Evolutionary conservation across 345 rosid species (phyloP).

Genomic region (Hibiscus trionum): DNA sequence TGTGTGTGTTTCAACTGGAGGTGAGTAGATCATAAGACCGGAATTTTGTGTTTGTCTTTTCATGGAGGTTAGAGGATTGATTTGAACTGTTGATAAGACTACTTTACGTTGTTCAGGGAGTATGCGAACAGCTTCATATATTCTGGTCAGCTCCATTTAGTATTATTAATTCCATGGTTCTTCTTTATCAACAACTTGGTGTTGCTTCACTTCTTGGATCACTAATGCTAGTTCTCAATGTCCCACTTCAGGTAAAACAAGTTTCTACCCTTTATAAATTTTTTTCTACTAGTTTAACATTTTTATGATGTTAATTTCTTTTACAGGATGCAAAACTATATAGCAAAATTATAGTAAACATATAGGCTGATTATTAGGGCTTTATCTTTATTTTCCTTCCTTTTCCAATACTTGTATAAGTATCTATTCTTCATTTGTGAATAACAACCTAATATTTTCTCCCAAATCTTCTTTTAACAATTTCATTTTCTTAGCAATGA

Average conservation of each 20-base stretch:
- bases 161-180: conserved; percentile 63
- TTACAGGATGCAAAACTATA: no score
- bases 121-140: conserved; percentile 72
- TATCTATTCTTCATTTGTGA: no score
- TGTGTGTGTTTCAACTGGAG: neutral
- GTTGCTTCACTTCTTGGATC: conserved; percentile 86
- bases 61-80: neutral
- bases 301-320: no score
- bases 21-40: neutral
- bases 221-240: conserved; percentile 59
- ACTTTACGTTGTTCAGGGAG: conserved; percentile 48
- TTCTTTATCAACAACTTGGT: conserved; percentile 82
- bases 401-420: no score
- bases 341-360: no score
- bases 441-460: no score
- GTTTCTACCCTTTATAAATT: neutral
- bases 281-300: neutral
- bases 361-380: no score
- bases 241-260: conserved; percentile 32
- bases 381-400: no score
- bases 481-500: neutral
- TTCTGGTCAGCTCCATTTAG: conserved; percentile 98
- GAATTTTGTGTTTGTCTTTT: neutral
- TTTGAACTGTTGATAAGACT: neutral
- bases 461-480: neutral